Conservation (phyloP, 2,329 filamentous ascomycete species). For the Fusarium sp. region DNA sequence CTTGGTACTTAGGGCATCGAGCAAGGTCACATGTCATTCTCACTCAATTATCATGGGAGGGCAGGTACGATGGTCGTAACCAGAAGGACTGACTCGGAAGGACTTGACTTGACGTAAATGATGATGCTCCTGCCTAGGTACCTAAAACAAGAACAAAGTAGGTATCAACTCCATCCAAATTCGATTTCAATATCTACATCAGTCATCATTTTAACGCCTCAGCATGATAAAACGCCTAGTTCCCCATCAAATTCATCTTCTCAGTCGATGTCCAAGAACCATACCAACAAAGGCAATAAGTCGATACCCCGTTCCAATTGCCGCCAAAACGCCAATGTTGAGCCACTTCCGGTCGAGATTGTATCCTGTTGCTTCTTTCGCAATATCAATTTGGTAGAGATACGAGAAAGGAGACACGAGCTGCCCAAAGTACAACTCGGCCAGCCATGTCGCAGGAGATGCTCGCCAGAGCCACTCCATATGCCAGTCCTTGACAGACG, state of each 20-base stretch:
- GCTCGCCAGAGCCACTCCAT: constrained; percentile 65
- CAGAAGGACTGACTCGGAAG: not conserved
- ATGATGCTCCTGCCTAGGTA: constrained; percentile 6
- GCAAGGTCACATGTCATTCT: constrained; percentile 6
- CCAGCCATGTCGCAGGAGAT: constrained; percentile 64
- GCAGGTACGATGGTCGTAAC: constrained; percentile 1
- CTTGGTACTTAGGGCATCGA: no score
- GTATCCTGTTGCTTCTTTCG: constrained; percentile 56
- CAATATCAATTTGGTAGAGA: constrained; percentile 60
- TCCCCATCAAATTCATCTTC: constrained; percentile 24
- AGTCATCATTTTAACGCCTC: not conserved
- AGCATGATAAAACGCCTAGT: not conserved
- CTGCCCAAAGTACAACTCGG: constrained; percentile 64
- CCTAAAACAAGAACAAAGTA: not conserved
- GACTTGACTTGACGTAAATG: not conserved
- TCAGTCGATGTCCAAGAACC: constrained; percentile 35
- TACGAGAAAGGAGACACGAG: constrained; percentile 59
- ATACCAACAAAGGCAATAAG: constrained; percentile 51
- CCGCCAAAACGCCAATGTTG: constrained; percentile 57
- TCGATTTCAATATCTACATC: not conserved
- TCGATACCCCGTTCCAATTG: constrained; percentile 56
- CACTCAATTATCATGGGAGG: not conserved
- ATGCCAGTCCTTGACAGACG: constrained; percentile 60
- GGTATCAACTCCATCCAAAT: not conserved
- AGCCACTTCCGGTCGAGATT: constrained; percentile 54